phyloP scores from a whole-genome alignment of 2,329 filamentous ascomycete genomes.

The Geosmithia putterillii region DNA sequence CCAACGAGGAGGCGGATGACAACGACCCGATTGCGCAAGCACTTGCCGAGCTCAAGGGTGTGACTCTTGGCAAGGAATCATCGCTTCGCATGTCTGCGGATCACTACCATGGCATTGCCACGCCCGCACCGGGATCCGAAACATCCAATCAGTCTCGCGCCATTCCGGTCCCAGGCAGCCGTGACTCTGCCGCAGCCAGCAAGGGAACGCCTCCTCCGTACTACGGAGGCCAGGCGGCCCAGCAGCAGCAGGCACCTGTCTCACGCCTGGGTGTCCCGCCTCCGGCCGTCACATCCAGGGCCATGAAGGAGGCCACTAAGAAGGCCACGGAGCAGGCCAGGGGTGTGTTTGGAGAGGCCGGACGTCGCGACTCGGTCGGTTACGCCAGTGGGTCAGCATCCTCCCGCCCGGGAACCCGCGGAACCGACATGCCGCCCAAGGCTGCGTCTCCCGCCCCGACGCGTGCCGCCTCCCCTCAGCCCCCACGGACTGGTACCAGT shows the following conservation, averaged over 20 bases:
- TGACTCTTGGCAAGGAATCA: constrained; percentile 63
- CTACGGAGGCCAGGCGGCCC: constrained; percentile 39
- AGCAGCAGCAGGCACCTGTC: constrained; percentile 43
- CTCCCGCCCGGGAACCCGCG: constrained; percentile 47
- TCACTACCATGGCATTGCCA: constrained; percentile 84
- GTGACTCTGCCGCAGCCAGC: constrained; percentile 38
- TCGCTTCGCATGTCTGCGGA: constrained; percentile 85
- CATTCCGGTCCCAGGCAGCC: constrained; percentile 44
- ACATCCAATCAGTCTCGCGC: constrained; percentile 25
- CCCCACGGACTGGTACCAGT: constrained; percentile 37
- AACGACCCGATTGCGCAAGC: constrained; percentile 84
- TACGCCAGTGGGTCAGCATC: constrained; percentile 18
- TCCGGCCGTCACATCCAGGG: constrained; percentile 81
- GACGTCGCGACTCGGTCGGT: constrained; percentile 14
- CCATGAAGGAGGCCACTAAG: constrained; percentile 91
- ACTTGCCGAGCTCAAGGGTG: constrained; percentile 82
- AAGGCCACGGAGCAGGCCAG: constrained; percentile 77
- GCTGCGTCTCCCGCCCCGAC: constrained; percentile 57
- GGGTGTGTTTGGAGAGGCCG: constrained; percentile 53
- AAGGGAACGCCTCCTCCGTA: constrained; percentile 76
- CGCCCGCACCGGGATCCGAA: constrained; percentile 51
- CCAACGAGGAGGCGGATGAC: constrained; percentile 38
- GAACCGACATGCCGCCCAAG: constrained; percentile 44
- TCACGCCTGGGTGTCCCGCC: constrained; percentile 79
- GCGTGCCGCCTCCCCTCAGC: constrained; percentile 51